These are phyloP conservation scores for Quercus tomentella DNA, from an alignment of 331 rosid genomes.

Conservation along the genomic window DNA sequence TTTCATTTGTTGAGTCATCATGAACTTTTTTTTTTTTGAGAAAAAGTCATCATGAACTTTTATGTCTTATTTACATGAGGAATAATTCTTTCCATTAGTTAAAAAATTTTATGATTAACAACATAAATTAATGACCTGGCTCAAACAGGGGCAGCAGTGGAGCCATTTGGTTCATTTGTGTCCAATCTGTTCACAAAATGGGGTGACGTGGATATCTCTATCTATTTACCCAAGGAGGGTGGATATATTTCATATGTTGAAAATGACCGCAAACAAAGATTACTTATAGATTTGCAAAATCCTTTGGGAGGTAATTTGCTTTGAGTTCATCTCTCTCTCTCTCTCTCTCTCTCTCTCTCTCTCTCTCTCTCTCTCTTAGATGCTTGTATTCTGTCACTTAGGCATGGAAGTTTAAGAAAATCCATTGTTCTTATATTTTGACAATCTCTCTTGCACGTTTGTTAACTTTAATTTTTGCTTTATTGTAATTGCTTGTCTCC, in stretches of 20 bases:
- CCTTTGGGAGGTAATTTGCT: constrained; percentile 62
- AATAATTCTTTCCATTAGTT: background rate
- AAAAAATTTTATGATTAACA: constrained; percentile 6
- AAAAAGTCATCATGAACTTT: background rate
- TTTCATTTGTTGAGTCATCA: background rate
- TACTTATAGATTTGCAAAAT: constrained; percentile 41
- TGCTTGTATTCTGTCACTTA: too few species aligned
- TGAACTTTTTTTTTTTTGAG: background rate
- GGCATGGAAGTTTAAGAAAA: too few species aligned
- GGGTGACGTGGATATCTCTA: constrained; percentile 91
- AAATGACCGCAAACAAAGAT: constrained; percentile 44
- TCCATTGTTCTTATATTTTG: too few species aligned
- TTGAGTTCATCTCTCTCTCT: constrained; percentile 10
- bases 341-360: background rate
- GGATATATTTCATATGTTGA: constrained; percentile 53
- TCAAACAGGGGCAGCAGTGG: constrained; percentile 81
- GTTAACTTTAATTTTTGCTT: background rate
- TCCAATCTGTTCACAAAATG: constrained; percentile 69
- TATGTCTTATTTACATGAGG: background rate
- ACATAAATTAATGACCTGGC: constrained; percentile 14
- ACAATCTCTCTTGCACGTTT: background rate
- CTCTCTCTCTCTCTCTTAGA: background rate
- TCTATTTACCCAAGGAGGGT: constrained; percentile 50
- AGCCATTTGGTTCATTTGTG: constrained; percentile 89
- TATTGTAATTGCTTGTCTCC: background rate